Conservation (phyloP, 1,284 basidiomycete species). For the Violaceomyces palustris region DNA sequence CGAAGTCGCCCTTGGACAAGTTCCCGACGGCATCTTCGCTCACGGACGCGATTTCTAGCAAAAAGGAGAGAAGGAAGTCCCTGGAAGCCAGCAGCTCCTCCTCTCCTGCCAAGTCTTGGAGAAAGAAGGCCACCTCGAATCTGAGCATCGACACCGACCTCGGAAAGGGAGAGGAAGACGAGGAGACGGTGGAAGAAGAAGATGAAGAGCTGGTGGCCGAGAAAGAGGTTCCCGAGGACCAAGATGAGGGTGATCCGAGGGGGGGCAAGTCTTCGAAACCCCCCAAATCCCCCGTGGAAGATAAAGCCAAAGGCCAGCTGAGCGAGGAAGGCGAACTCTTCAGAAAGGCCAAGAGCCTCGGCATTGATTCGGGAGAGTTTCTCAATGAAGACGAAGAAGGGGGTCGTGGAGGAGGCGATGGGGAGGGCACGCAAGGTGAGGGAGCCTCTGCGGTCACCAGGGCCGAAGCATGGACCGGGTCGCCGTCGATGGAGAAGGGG, state of each 20-base stretch:
- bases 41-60: too few species aligned
- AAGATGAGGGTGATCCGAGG: neutral
- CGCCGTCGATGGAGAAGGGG: too few species aligned
- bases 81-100: too few species aligned
- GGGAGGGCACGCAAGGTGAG: neutral
- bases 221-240: constrained; percentile 3
- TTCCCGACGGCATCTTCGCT: too few species aligned
- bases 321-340: constrained; percentile 46
- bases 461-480: neutral
- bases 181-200: constrained; percentile 1
- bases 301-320: constrained; percentile 30
- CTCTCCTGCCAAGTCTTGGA: too few species aligned
- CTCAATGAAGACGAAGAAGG: constrained; percentile 6
- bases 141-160: too few species aligned
- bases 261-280: too few species aligned
- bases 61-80: too few species aligned
- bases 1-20: too few species aligned
- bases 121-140: too few species aligned
- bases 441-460: neutral
- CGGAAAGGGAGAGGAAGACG: too few species aligned
- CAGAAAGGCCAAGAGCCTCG: constrained; percentile 28
- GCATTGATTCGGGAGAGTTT: constrained; percentile 1
- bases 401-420: neutral
- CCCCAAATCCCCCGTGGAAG: constrained; percentile 18
- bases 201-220: constrained; percentile 1